Conservation (phyloP, 2,329 filamentous ascomycete species). For the Phaeosphaeriaceae sp. region DNA sequence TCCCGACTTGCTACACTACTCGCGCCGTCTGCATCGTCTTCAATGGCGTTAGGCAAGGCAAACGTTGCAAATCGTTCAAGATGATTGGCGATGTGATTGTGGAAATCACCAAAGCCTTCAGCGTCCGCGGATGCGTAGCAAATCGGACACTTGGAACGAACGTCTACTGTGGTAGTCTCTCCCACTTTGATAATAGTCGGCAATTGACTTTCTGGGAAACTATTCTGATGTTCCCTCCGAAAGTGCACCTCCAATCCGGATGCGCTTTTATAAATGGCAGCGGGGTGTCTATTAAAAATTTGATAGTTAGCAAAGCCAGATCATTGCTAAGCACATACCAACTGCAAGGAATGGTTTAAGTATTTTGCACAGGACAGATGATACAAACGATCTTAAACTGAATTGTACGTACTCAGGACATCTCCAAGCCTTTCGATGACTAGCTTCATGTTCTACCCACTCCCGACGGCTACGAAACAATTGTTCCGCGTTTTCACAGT, state of each 20-base stretch:
- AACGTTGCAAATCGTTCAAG: slow-evolving; percentile 45
- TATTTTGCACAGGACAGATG: too few species aligned
- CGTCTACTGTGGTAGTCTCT: slow-evolving; percentile 41
- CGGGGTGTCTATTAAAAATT: too few species aligned
- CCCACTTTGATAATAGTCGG: slow-evolving; percentile 39
- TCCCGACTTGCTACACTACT: slow-evolving; percentile 41
- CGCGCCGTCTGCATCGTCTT: slow-evolving; percentile 38
- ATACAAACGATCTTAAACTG: too few species aligned
- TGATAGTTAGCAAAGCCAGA: too few species aligned
- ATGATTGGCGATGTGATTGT: slow-evolving; percentile 47
- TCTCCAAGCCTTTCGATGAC: slow-evolving; percentile 45
- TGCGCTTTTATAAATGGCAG: slow-evolving; percentile 34
- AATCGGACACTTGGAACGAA: slow-evolving; percentile 40
- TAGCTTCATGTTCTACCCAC: slow-evolving; percentile 47
- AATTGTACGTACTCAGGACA: too few species aligned
- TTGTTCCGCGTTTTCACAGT: slow-evolving; percentile 35
- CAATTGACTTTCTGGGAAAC: slow-evolving; percentile 37
- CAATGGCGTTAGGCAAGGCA: slow-evolving; percentile 36
- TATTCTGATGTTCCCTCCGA: slow-evolving; percentile 34
- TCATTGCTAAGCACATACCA: too few species aligned
- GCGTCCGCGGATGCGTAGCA: slow-evolving; percentile 33
- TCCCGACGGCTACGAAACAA: slow-evolving; percentile 47
- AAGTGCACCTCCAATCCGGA: slow-evolving; percentile 40
- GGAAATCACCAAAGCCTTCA: slow-evolving; percentile 32
- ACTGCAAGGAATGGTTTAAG: too few species aligned